Percentiles rank a stretch among this genome's conserved stretches.
Evolutionary conservation across 2,329 filamentous ascomycete species (phyloP).

Genomic region (Alternaria dauci): DNA sequence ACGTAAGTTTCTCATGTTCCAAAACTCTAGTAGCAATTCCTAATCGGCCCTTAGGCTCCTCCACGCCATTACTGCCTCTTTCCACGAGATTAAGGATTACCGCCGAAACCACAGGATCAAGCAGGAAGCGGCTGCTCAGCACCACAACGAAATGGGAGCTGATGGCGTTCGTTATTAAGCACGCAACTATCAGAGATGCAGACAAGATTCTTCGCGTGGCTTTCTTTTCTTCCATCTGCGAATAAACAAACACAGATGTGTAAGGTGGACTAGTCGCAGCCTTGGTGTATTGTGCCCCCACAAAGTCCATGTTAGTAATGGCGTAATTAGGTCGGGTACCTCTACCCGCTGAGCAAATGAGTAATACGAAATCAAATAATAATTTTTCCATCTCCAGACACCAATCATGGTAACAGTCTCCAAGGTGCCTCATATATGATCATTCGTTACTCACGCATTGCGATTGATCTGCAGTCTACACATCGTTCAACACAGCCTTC

Average conservation of each 20-base stretch:
- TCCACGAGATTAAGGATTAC: conserved; percentile 50
- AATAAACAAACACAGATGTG: neutral
- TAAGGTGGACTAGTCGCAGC: neutral
- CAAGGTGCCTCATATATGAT: neutral
- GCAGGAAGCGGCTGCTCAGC: conserved; percentile 20
- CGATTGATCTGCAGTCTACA: neutral
- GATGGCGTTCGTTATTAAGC: conserved; percentile 4
- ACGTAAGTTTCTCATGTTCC: conserved; percentile 48
- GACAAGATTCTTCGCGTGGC: no score
- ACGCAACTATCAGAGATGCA: neutral
- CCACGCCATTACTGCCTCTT: conserved; percentile 54
- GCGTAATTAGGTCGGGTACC: neutral
- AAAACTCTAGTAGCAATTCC: neutral
- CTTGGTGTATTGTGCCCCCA: neutral
- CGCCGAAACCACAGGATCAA: conserved; percentile 24
- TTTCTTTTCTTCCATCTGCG: neutral
- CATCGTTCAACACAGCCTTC: conserved; percentile 3
- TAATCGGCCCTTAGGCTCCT: conserved; percentile 46
- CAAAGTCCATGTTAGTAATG: neutral
- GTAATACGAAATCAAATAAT: neutral
- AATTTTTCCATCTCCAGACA: neutral
- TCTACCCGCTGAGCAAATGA: neutral
- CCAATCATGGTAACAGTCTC: no score
- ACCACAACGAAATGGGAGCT: conserved; percentile 2
- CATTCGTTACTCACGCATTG: neutral